Conservation (phyloP, 1,284 basidiomycete species). For the Boletellus deceptivus region DNA sequence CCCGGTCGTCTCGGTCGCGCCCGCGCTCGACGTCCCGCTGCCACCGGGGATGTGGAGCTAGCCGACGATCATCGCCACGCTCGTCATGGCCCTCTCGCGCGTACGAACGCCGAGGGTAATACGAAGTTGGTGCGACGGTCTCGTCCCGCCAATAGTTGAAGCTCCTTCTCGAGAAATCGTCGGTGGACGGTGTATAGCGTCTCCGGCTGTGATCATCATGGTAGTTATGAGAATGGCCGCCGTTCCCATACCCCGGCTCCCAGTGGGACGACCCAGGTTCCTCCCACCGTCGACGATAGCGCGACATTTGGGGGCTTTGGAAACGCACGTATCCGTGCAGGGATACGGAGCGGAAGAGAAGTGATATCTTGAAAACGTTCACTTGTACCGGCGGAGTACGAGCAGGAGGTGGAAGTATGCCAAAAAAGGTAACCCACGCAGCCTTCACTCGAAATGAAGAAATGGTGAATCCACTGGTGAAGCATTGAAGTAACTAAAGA, state of each 20-base stretch:
- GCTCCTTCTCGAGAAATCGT: background rate
- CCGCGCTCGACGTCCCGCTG: slow-evolving; percentile 3
- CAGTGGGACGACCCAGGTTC: slow-evolving; percentile 8
- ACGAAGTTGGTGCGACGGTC: background rate
- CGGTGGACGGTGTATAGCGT: slow-evolving; percentile 7
- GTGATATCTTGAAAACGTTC: slow-evolving; percentile 17
- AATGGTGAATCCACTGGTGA: no score
- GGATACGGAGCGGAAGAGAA: slow-evolving; percentile 6
- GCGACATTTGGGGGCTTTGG: slow-evolving; percentile 17
- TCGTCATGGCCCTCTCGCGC: slow-evolving; percentile 5
- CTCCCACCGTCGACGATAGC: slow-evolving; percentile 14
- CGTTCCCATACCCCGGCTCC: slow-evolving; percentile 1
- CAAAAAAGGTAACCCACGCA: background rate
- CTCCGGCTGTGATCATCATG: slow-evolving; percentile 8
- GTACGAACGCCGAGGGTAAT: slow-evolving; percentile 10
- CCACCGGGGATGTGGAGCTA: slow-evolving; percentile 12
- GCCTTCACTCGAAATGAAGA: no score
- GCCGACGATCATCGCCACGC: slow-evolving; percentile 10
- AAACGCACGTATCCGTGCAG: slow-evolving; percentile 5
- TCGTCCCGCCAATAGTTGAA: slow-evolving; percentile 29
- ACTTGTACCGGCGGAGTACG: background rate
- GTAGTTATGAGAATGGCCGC: background rate
- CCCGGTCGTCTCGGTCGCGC: slow-evolving; percentile 7
- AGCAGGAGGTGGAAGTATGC: background rate
- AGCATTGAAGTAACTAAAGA: no score